phyloP scores from a whole-genome alignment of 352 stramenopile genomes.

The Phytopythium boreale region DNA sequence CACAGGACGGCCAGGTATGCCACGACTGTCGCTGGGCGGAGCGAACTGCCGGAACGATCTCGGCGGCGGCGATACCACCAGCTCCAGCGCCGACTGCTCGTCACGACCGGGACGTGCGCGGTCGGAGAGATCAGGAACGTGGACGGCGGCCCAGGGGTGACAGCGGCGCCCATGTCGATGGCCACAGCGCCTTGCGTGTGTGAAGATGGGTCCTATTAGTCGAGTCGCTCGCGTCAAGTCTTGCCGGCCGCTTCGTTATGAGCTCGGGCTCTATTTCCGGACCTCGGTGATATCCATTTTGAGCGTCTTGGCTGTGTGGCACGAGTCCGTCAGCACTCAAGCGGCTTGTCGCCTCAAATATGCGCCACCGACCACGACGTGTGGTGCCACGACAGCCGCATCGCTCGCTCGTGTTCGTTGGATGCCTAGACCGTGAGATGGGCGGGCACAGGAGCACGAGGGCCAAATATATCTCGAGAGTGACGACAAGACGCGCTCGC shows the following conservation, averaged over 20 bases:
- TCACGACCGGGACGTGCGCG: neutral
- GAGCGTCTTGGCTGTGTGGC: no score
- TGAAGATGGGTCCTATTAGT: neutral
- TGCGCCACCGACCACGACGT: no score
- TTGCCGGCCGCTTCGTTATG: neutral
- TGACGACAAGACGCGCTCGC: no score
- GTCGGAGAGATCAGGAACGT: neutral
- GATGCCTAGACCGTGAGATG: no score
- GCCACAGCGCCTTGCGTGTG: neutral
- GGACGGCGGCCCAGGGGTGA: neutral
- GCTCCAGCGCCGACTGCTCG: neutral
- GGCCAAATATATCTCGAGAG: no score
- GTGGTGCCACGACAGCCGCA: no score
- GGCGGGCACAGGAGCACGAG: no score
- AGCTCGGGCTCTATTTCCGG: no score
- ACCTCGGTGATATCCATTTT: no score
- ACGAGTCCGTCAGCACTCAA: no score
- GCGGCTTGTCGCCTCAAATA: no score
- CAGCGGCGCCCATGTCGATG: neutral
- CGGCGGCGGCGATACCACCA: neutral
- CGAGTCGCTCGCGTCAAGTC: neutral
- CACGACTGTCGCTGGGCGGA: slow-evolving; percentile 10
- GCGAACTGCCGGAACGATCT: neutral
- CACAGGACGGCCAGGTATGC: slow-evolving; percentile 11
- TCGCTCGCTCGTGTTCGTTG: no score